phyloP scores from a whole-genome alignment of 768 basidiomycete species.

The Trametes cubensis region DNA sequence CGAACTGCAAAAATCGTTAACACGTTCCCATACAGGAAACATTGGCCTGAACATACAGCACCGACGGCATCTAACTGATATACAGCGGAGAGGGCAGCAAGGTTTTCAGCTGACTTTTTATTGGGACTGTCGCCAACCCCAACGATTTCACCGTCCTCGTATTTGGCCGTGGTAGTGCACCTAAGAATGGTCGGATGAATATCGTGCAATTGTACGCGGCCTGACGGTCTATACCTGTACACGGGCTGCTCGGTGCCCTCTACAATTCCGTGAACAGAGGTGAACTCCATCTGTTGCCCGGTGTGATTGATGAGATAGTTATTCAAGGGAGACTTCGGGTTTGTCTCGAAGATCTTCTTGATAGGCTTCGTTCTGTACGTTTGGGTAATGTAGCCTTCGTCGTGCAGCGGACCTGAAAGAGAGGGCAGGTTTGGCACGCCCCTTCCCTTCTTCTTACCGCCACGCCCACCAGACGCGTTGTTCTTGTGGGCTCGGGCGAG shows the following conservation, averaged over 20 bases:
- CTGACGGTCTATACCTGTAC: constrained; percentile 46
- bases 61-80: constrained; percentile 67
- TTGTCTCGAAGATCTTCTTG: constrained; percentile 39
- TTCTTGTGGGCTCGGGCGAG: constrained; percentile 24
- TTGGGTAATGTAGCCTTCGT: constrained; percentile 37
- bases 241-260: constrained; percentile 35
- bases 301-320: constrained; percentile 40
- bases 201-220: not conserved
- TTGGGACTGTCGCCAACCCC: constrained; percentile 45
- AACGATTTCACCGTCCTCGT: constrained; percentile 21
- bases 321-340: constrained; percentile 56
- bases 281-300: constrained; percentile 34
- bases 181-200: constrained; percentile 29
- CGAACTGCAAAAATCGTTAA: constrained; percentile 1
- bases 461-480: constrained; percentile 21
- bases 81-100: constrained; percentile 76
- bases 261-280: constrained; percentile 32
- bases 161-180: constrained; percentile 39
- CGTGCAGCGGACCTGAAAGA: constrained; percentile 41
- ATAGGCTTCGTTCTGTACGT: constrained; percentile 32
- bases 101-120: constrained; percentile 65
- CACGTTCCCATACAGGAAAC: not conserved
- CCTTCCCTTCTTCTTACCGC: constrained; percentile 9
- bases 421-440: constrained; percentile 8
- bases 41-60: constrained; percentile 52